Evolutionary conservation across 805 yeast genomes (phyloP).

Genomic region (Starmerella floricola): DNA sequence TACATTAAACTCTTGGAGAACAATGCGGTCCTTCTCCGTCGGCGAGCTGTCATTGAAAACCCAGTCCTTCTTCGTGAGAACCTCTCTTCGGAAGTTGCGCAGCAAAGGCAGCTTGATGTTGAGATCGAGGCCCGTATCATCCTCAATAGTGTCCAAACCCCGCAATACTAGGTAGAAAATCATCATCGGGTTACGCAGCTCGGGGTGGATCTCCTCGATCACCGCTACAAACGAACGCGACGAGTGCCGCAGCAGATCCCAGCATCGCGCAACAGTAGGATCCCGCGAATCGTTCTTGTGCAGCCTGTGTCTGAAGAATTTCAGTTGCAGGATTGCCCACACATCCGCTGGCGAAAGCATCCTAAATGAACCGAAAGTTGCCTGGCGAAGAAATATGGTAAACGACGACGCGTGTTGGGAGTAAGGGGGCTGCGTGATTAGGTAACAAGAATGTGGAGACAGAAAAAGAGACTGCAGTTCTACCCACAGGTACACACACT

Average conservation of each 20-base stretch:
- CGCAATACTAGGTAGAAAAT: constrained; percentile 74
- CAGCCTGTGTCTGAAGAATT: constrained; percentile 11
- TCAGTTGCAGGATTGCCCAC: constrained; percentile 15
- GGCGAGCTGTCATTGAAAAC: constrained; percentile 60
- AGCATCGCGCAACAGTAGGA: constrained; percentile 47
- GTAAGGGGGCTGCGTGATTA: not conserved
- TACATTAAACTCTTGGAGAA: constrained; percentile 63
- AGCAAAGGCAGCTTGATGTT: constrained; percentile 61
- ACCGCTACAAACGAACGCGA: constrained; percentile 94
- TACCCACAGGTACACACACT: no score
- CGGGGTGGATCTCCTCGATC: constrained; percentile 81
- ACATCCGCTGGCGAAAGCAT: constrained; percentile 16
- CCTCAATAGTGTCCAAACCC: constrained; percentile 92
- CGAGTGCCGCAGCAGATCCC: constrained; percentile 50
- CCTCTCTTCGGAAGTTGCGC: constrained; percentile 46
- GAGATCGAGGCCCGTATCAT: constrained; percentile 78
- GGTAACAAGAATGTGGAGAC: no score
- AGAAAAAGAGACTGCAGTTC: no score
- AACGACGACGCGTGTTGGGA: not conserved
- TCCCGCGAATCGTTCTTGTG: constrained; percentile 8
- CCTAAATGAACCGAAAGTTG: not conserved
- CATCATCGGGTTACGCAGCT: constrained; percentile 64
- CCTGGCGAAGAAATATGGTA: not conserved
- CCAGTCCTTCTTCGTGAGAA: constrained; percentile 60
- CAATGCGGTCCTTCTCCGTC: constrained; percentile 69